phyloP scores from a whole-genome alignment of 2,329 filamentous ascomycete genomes.

The Zopfia rhizophila region DNA sequence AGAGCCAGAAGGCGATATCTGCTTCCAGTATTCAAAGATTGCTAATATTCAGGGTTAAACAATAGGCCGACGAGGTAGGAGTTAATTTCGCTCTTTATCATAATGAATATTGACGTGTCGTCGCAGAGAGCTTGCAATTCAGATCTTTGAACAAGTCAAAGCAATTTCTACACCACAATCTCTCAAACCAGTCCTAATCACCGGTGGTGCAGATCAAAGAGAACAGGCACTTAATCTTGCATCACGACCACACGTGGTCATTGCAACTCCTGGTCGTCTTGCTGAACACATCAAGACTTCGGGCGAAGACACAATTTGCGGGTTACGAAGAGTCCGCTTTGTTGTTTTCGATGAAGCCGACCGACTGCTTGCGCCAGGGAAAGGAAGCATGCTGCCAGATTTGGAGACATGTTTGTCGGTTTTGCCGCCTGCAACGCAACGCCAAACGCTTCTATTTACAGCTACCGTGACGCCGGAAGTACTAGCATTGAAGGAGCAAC shows the following conservation, averaged over 20 bases:
- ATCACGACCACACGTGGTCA: constrained; percentile 86
- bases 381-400: constrained; percentile 92
- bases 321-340: constrained; percentile 80
- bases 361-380: constrained; percentile 78
- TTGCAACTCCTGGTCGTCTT: constrained; percentile 88
- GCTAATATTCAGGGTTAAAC: too few species aligned
- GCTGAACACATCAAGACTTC: constrained; percentile 94
- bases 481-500: constrained; percentile 82
- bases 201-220: constrained; percentile 92
- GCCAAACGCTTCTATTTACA: constrained; percentile 96
- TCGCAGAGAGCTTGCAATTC: constrained; percentile 91
- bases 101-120: too few species aligned
- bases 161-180: constrained; percentile 89
- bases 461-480: constrained; percentile 96
- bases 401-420: constrained; percentile 87
- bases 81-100: too few species aligned
- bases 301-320: constrained; percentile 88
- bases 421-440: constrained; percentile 77
- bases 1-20: constrained; percentile 65
- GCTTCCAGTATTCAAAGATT: constrained; percentile 1
- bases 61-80: neutral
- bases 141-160: constrained; percentile 96
- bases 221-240: constrained; percentile 86
- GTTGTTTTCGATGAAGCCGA: constrained; percentile 98
- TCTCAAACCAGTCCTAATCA: constrained; percentile 89